Conservation (phyloP, 805 yeast genomes). For the Cyberlindnera sargentensis region DNA sequence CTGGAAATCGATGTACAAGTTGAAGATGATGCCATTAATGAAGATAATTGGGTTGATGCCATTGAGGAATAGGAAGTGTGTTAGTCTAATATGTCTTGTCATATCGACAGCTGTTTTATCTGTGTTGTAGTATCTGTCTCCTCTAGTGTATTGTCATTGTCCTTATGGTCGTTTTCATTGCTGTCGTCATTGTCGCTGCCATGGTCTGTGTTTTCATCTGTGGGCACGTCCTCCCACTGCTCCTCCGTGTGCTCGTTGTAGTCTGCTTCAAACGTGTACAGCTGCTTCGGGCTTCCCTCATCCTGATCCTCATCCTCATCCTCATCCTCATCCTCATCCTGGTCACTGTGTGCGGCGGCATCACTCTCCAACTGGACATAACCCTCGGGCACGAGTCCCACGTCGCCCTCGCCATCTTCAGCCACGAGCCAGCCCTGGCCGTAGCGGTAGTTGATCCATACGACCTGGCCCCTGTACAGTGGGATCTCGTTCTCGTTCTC, state of each 20-base stretch:
- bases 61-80: conserved; percentile 22
- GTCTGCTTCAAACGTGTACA: too few species aligned
- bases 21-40: conserved; percentile 26
- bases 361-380: conserved; percentile 54
- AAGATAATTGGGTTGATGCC: conserved; percentile 46
- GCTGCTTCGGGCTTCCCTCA: not conserved
- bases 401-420: conserved; percentile 67
- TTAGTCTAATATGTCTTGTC: not conserved
- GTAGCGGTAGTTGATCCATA: conserved; percentile 83
- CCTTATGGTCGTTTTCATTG: not conserved
- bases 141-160: not conserved
- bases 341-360: not conserved
- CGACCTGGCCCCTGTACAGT: conserved; percentile 70
- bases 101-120: not conserved
- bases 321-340: conserved; percentile 16
- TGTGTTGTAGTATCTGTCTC: not conserved
- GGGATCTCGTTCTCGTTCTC: conserved; percentile 91
- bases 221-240: too few species aligned
- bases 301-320: conserved; percentile 26
- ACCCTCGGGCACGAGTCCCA: conserved; percentile 94
- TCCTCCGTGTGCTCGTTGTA: too few species aligned
- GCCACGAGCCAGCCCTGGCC: conserved; percentile 99
- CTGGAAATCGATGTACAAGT: conserved; percentile 41
- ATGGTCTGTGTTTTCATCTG: not conserved
- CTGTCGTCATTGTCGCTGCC: not conserved